Evolutionary conservation across 139 green algal genomes (phyloP).

Genomic region (Mychonastes homosphaera): DNA sequence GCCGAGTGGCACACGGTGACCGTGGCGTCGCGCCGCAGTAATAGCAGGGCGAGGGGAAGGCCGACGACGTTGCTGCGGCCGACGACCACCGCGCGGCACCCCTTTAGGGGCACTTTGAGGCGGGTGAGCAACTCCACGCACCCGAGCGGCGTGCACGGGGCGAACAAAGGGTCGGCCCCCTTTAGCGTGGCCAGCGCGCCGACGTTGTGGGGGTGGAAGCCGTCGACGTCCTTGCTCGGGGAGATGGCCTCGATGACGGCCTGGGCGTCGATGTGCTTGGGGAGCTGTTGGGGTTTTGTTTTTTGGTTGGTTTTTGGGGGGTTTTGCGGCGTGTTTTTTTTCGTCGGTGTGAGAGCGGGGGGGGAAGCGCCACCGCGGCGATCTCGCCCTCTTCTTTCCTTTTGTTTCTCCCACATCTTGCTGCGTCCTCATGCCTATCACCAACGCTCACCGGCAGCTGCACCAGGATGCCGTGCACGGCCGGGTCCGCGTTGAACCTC

Average conservation of each 20-base stretch:
- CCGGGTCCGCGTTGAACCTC: conserved; percentile 60
- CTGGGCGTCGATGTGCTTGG: conserved; percentile 84
- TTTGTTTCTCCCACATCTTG: no score
- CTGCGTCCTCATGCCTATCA: no score
- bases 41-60: conserved; percentile 84
- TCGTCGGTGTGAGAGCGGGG: background rate
- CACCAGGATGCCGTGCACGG: conserved; percentile 92
- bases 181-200: conserved; percentile 70
- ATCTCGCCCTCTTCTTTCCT: no score
- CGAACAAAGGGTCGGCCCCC: conserved; percentile 62
- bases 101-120: conserved; percentile 24
- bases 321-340: background rate
- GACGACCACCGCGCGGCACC: conserved; percentile 72
- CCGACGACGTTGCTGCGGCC: conserved; percentile 92
- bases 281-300: conserved; percentile 58
- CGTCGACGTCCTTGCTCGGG: conserved; percentile 90
- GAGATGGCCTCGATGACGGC: conserved; percentile 67
- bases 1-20: conserved; percentile 77
- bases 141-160: conserved; percentile 79
- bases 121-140: conserved; percentile 84
- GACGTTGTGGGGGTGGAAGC: conserved; percentile 94
- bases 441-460: conserved; percentile 67
- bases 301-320: background rate
- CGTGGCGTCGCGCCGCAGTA: conserved; percentile 70
- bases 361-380: no score